These are phyloP conservation scores for Taxillus chinensis DNA, from an alignment of 164 flowering plant genomes.

Conservation along the genomic window DNA sequence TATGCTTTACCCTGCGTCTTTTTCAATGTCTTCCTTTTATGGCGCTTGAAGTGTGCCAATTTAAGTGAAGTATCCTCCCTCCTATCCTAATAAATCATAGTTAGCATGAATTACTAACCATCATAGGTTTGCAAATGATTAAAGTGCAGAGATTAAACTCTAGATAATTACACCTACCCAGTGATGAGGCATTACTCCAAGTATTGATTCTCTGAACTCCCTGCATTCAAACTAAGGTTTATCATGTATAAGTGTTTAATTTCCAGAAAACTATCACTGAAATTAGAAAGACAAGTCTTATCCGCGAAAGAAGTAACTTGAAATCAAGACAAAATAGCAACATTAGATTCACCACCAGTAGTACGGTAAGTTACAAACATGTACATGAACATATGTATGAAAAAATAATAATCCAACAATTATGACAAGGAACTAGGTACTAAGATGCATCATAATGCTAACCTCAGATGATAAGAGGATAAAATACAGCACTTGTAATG, in stretches of 20 bases:
- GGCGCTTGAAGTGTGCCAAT: conserved; percentile 73
- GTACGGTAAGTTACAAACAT: background rate
- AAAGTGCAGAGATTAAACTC: background rate
- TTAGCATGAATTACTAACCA: conserved; percentile 3
- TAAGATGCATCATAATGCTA: too few relatives aligned
- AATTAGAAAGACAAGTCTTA: background rate
- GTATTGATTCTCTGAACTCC: conserved; percentile 93
- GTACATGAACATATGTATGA: too few relatives aligned
- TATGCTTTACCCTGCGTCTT: conserved; percentile 58
- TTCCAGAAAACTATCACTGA: background rate
- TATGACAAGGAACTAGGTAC: too few relatives aligned
- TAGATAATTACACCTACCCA: conserved; percentile 46
- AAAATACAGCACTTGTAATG: too few relatives aligned
- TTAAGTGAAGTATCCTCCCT: conserved; percentile 81
- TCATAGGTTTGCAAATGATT: background rate
- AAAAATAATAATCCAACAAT: too few relatives aligned
- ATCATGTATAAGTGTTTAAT: conserved; percentile 12
- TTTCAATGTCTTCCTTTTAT: conserved; percentile 79
- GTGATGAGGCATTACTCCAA: conserved; percentile 94
- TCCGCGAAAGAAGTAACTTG: background rate
- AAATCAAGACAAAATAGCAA: background rate
- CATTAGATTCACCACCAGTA: too few relatives aligned
- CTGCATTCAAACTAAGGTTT: conserved; percentile 80
- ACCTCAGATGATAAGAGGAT: too few relatives aligned
- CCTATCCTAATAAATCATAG: conserved; percentile 53